These are phyloP conservation scores for Candida sanyaensis DNA, from an alignment of 1,139 yeast genomes.

Conservation along the genomic window DNA sequence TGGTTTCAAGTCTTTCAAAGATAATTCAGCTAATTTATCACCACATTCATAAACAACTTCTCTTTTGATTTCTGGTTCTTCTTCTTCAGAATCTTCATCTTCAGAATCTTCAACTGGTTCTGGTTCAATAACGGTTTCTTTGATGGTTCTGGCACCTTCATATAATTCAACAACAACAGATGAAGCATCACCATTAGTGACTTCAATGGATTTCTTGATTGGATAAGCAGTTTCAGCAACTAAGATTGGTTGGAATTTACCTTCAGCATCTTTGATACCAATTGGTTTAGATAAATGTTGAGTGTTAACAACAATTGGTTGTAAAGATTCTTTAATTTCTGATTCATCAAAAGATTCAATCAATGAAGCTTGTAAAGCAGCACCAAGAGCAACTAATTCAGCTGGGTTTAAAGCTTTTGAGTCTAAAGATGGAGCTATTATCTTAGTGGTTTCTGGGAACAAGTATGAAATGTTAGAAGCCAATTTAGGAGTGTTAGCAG, in stretches of 20 bases:
- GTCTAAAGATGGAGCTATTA: conserved; percentile 77
- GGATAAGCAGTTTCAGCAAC: conserved; percentile 92
- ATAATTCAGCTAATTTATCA: conserved; percentile 74
- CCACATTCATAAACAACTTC: conserved; percentile 78
- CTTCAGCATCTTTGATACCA: conserved; percentile 78
- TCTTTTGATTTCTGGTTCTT: conserved; percentile 72
- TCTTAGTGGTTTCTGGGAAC: conserved; percentile 79
- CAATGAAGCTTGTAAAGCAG: conserved; percentile 94
- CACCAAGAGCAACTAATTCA: conserved; percentile 92
- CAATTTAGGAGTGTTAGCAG: conserved; percentile 89
- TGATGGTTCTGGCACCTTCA: conserved; percentile 82
- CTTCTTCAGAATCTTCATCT: conserved; percentile 40
- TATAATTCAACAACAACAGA: conserved; percentile 70
- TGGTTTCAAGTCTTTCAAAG: conserved; percentile 70
- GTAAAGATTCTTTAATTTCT: conserved; percentile 81
- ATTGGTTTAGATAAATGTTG: conserved; percentile 84
- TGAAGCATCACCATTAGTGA: conserved; percentile 62
- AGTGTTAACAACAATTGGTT: conserved; percentile 85
- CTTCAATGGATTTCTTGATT: conserved; percentile 71
- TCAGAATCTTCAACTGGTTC: conserved; percentile 45
- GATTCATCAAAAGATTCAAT: conserved; percentile 82
- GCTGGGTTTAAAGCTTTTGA: conserved; percentile 83
- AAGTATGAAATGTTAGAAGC: conserved; percentile 70
- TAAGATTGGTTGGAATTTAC: conserved; percentile 71
- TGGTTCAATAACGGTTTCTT: conserved; percentile 76